These are phyloP conservation scores for Aphanomyces cochlioides DNA, from an alignment of 352 stramenopile species.

Conservation along the genomic window DNA sequence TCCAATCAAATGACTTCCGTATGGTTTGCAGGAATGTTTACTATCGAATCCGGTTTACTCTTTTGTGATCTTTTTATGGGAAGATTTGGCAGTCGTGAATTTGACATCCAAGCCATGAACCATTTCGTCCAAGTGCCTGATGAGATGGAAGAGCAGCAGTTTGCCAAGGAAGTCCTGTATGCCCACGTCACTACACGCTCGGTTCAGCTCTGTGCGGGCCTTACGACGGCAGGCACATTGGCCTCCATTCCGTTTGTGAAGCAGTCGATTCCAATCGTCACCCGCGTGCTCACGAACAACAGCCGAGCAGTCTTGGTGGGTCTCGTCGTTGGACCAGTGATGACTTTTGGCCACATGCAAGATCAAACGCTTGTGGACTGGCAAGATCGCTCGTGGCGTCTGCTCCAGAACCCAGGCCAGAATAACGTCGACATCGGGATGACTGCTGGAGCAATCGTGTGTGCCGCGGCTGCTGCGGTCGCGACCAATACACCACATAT, in stretches of 20 bases:
- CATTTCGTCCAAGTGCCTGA: slow-evolving; percentile 3
- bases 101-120: background rate
- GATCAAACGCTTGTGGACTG: background rate
- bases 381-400: slow-evolving; percentile 12
- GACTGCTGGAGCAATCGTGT: background rate
- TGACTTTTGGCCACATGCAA: slow-evolving; percentile 6
- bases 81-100: too few relatives aligned
- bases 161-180: slow-evolving; percentile 4
- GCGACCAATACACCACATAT: background rate
- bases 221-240: background rate
- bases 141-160: background rate
- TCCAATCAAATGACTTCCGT: background rate
- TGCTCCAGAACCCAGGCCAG: slow-evolving; percentile 17
- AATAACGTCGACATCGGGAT: slow-evolving; percentile 7
- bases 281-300: slow-evolving; percentile 8
- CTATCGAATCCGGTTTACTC: too few relatives aligned
- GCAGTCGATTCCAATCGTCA: background rate
- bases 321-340: slow-evolving; percentile 1
- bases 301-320: background rate
- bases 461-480: background rate
- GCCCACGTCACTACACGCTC: slow-evolving; percentile 1
- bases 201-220: background rate
- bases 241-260: background rate
- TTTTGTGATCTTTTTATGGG: too few relatives aligned
- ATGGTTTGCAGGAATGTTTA: background rate